Conservation (phyloP, 228 moss, liverwort and hornwort species). For the Sphagnum magellanicum region DNA sequence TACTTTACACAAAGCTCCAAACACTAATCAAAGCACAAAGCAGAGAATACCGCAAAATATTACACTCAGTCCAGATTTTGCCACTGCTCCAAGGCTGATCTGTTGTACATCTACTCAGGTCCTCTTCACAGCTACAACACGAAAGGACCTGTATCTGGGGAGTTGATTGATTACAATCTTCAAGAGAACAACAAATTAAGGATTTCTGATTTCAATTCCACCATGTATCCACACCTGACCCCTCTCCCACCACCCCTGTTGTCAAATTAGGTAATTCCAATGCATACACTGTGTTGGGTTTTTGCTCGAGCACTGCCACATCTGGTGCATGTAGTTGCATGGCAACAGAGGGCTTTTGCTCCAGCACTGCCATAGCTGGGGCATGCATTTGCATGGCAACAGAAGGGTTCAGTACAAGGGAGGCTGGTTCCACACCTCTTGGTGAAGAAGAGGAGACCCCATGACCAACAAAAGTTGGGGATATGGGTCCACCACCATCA, state of each 20-base stretch:
- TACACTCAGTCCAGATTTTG: slow-evolving; percentile 53
- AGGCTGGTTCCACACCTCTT: slow-evolving; percentile 19
- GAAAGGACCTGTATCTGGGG: slow-evolving; percentile 9
- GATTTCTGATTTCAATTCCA: slow-evolving; percentile 41
- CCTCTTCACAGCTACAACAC: slow-evolving; percentile 34
- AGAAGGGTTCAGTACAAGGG: slow-evolving; percentile 21
- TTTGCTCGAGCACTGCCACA: not conserved
- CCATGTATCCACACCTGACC: slow-evolving; percentile 54
- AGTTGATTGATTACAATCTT: slow-evolving; percentile 10
- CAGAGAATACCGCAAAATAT: slow-evolving; percentile 57
- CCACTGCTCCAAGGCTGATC: not conserved
- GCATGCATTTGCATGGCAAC: slow-evolving; percentile 15
- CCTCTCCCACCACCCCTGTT: slow-evolving; percentile 52
- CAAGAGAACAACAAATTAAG: slow-evolving; percentile 13
- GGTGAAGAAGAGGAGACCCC: slow-evolving; percentile 31
- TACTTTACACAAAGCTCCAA: too few relatives aligned
- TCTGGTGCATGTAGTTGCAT: too few relatives aligned
- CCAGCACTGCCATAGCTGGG: slow-evolving; percentile 6
- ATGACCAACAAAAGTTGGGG: slow-evolving; percentile 38
- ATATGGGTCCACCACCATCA: slow-evolving; percentile 34
- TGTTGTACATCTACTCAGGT: slow-evolving; percentile 7
- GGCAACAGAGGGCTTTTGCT: too few relatives aligned
- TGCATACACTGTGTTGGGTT: slow-evolving; percentile 25
- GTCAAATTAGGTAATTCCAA: slow-evolving; percentile 50
- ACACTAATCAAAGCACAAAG: not conserved